Conservation (phyloP, 1,139 yeast species). For the Sugiyamaella castrensis region DNA sequence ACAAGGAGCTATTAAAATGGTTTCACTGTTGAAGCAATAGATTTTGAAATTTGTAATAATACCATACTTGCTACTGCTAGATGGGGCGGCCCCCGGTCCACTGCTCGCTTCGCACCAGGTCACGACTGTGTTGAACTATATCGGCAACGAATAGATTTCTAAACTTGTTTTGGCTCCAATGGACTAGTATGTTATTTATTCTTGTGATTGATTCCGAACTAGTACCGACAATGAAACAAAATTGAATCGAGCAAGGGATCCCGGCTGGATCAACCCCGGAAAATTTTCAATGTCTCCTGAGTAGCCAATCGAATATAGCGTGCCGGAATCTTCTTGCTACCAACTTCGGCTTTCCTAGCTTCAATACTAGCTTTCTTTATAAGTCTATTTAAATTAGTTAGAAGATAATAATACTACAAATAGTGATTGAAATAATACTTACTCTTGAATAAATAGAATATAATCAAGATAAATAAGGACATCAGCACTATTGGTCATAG, state of each 20-base stretch:
- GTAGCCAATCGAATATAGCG: conserved; percentile 21
- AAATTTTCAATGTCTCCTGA: conserved; percentile 19
- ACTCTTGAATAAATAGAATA: conserved; percentile 27
- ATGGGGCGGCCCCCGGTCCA: conserved; percentile 2
- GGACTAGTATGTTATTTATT: too few species aligned
- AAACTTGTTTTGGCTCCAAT: too few species aligned
- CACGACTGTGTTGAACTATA: background rate
- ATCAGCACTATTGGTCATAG: conserved; percentile 19
- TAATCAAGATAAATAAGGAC: conserved; percentile 27
- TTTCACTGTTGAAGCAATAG: conserved; percentile 28
- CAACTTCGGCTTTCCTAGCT: conserved; percentile 15
- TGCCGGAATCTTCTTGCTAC: conserved; percentile 13
- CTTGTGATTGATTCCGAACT: too few species aligned
- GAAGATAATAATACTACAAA: background rate
- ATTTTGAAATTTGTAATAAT: background rate
- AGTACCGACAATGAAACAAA: too few species aligned
- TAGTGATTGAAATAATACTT: conserved; percentile 4
- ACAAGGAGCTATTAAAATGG: conserved; percentile 66
- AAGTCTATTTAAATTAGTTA: conserved; percentile 17
- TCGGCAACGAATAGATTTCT: too few species aligned
- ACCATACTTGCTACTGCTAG: conserved; percentile 1
- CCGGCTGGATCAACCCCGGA: conserved; percentile 24
- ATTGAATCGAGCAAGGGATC: too few species aligned
- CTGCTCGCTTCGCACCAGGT: background rate
- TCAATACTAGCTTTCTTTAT: conserved; percentile 21